phyloP scores from a whole-genome alignment of 306 rosid genomes.

The Abrus pulchellus region DNA sequence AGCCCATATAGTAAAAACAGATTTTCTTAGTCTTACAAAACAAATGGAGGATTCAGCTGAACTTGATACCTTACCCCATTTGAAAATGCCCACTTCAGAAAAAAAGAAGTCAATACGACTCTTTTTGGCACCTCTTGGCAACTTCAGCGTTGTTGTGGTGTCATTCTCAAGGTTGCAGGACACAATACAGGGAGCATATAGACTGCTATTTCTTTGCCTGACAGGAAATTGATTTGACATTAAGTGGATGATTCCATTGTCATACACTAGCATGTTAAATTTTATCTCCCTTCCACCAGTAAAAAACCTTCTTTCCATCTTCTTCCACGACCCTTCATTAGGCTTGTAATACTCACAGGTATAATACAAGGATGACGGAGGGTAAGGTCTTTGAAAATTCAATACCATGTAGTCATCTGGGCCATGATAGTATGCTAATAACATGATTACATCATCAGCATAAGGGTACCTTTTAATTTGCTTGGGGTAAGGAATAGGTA shows the following conservation, averaged over 20 bases:
- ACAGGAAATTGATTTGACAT: not conserved
- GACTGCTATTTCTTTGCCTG: too few species aligned
- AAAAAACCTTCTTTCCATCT: not conserved
- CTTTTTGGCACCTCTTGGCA: not conserved
- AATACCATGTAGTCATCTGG: not conserved
- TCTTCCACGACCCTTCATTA: not conserved
- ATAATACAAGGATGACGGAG: not conserved
- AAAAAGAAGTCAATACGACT: too few species aligned
- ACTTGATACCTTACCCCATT: not conserved
- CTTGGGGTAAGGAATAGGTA: not conserved
- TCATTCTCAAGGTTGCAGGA: not conserved
- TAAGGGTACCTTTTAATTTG: too few species aligned
- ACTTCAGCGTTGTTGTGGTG: not conserved
- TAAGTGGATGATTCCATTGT: not conserved
- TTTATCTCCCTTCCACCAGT: not conserved
- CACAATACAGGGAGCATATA: not conserved
- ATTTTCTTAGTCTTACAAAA: conserved; percentile 39
- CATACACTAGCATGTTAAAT: not conserved
- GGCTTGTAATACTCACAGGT: not conserved
- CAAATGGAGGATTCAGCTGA: not conserved
- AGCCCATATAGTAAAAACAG: conserved; percentile 31
- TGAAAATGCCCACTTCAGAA: not conserved
- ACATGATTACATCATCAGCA: not conserved
- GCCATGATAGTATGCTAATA: not conserved
- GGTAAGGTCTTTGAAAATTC: not conserved